phyloP scores from a whole-genome alignment of 2,329 filamentous ascomycete genomes.

The Pseudovirgaria hyperparasitica region DNA sequence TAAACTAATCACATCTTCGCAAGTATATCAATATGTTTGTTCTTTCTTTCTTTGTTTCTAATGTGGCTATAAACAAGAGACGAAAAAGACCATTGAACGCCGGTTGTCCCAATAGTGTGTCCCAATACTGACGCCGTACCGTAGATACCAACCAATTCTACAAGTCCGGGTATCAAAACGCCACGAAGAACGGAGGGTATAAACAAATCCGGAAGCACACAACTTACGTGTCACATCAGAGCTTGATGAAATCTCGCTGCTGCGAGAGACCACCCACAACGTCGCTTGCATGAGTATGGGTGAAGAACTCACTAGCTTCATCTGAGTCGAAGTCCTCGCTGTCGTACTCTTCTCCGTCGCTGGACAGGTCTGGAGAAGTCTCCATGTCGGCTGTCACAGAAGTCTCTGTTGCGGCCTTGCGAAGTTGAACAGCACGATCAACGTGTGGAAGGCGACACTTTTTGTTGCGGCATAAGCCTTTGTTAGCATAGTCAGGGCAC shows the following conservation, averaged over 20 bases:
- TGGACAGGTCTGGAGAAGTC: constrained; percentile 49
- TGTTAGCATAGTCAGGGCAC: constrained; percentile 92
- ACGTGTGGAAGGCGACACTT: constrained; percentile 79
- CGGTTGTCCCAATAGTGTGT: too few species aligned
- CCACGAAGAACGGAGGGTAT: too few species aligned
- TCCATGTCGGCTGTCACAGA: constrained; percentile 17
- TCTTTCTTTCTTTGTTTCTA: too few species aligned
- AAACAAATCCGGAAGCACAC: too few species aligned
- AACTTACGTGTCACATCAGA: constrained; percentile 18
- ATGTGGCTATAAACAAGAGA: too few species aligned
- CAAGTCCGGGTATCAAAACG: too few species aligned
- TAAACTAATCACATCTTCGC: too few species aligned
- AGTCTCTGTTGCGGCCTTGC: constrained; percentile 39
- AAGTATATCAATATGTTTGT: too few species aligned
- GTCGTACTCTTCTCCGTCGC: constrained; percentile 60
- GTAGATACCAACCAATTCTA: too few species aligned
- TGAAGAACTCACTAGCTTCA: constrained; percentile 26
- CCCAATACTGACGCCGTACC: too few species aligned
- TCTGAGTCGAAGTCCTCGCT: constrained; percentile 74
- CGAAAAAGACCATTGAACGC: too few species aligned
- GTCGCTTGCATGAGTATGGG: constrained; percentile 11
- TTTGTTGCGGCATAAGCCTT: constrained; percentile 65
- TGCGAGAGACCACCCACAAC: constrained; percentile 35
- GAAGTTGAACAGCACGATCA: constrained; percentile 71
- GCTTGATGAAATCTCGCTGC: constrained; percentile 41